A percentile compares a stretch with the other conserved stretches of the same genome.
These are phyloP conservation scores for Nannochloris sp. DNA, from an alignment of 139 green algal genomes.

Conservation along the genomic window DNA sequence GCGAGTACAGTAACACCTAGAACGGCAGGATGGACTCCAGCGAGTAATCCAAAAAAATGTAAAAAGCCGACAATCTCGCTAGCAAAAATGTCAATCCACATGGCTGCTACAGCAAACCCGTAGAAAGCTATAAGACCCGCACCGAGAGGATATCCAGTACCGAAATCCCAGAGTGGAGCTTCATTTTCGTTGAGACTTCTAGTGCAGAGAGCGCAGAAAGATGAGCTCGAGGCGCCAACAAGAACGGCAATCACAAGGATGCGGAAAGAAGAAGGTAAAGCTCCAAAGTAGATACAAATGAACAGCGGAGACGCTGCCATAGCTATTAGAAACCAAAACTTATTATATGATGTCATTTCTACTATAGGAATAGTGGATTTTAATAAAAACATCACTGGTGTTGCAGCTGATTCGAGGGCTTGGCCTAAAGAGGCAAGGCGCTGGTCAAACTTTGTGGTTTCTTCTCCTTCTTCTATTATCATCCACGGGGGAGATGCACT, in stretches of 20 bases:
- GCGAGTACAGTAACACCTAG: constrained; percentile 82
- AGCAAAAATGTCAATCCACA: constrained; percentile 70
- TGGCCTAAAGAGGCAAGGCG: too few relatives aligned
- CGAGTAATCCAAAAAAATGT: constrained; percentile 49
- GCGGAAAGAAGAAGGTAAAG: not conserved
- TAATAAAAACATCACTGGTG: constrained; percentile 3
- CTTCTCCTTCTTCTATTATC: too few relatives aligned
- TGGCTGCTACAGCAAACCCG: constrained; percentile 67
- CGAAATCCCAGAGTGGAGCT: constrained; percentile 17
- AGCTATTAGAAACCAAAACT: constrained; percentile 50
- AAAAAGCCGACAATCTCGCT: constrained; percentile 67
- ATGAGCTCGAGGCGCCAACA: not conserved
- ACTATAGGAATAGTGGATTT: constrained; percentile 39
- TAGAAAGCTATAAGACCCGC: constrained; percentile 46
- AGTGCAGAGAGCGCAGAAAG: not conserved
- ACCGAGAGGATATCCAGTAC: constrained; percentile 24
- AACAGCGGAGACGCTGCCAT: constrained; percentile 36
- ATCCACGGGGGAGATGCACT: too few relatives aligned
- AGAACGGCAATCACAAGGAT: not conserved
- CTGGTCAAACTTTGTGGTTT: too few relatives aligned
- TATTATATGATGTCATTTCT: constrained; percentile 42
- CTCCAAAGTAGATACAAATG: constrained; percentile 21
- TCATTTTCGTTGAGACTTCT: not conserved
- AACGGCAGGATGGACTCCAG: constrained; percentile 45
- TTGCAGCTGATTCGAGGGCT: too few relatives aligned